Evolutionary conservation across 805 yeast genomes (phyloP).

Genomic region (Cyberlindnera japonica): DNA sequence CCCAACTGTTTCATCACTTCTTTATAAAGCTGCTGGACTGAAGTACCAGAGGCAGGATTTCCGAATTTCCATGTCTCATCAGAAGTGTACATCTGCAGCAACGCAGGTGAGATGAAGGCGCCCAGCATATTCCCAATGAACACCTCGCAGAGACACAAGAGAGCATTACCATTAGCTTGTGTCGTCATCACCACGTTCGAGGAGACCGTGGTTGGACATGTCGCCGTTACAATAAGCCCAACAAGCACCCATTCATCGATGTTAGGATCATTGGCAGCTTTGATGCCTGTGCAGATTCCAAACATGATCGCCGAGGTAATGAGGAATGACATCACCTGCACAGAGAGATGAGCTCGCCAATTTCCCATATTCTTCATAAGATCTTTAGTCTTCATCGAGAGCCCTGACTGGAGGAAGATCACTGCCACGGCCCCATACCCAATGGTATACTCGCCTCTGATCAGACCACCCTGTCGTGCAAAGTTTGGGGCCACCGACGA

Average conservation of each 20-base stretch:
- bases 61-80: constrained; percentile 66
- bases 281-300: constrained; percentile 69
- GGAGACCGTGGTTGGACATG: constrained; percentile 89
- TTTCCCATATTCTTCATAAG: constrained; percentile 60
- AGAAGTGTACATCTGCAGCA: constrained; percentile 64
- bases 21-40: constrained; percentile 57
- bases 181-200: constrained; percentile 92
- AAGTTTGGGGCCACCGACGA: constrained; percentile 79
- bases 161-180: constrained; percentile 78
- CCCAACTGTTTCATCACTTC: constrained; percentile 88
- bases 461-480: constrained; percentile 78
- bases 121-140: constrained; percentile 82
- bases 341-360: constrained; percentile 81
- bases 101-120: constrained; percentile 83
- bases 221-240: constrained; percentile 77
- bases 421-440: constrained; percentile 85
- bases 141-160: constrained; percentile 78
- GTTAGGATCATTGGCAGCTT: constrained; percentile 48
- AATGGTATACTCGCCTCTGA: constrained; percentile 70
- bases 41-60: constrained; percentile 62
- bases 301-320: constrained; percentile 67
- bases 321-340: constrained; percentile 63
- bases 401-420: constrained; percentile 77
- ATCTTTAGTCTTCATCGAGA: constrained; percentile 66
- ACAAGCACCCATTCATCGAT: constrained; percentile 76